Evolutionary conservation across 768 basidiomycete species (phyloP).

Genomic region (Polyporus arcularius): DNA sequence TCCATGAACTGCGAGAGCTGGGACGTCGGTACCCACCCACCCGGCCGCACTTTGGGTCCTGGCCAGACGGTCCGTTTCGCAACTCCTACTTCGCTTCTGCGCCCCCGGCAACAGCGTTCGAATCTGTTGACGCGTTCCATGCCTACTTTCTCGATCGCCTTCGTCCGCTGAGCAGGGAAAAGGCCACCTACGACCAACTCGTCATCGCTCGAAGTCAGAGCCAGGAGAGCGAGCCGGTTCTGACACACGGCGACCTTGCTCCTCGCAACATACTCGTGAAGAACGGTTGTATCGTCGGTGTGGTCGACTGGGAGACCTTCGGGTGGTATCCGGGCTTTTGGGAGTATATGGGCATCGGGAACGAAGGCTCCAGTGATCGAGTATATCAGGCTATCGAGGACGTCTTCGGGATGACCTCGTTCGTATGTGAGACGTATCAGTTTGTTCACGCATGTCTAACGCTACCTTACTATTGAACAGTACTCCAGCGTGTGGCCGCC

Average conservation of each 20-base stretch:
- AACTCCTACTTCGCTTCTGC: not conserved
- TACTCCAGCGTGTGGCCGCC: too few species aligned
- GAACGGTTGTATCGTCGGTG: conserved; percentile 29
- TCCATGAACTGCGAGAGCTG: not conserved
- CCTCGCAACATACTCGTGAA: conserved; percentile 44
- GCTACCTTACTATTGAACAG: too few species aligned
- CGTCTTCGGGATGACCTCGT: not conserved
- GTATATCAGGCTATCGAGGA: not conserved
- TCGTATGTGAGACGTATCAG: not conserved
- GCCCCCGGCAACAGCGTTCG: not conserved
- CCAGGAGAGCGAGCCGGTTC: not conserved
- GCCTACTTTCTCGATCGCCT: not conserved
- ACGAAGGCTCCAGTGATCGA: not conserved
- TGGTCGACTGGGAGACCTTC: conserved; percentile 38
- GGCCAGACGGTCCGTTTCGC: not conserved
- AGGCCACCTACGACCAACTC: not conserved
- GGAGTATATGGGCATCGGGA: conserved; percentile 22
- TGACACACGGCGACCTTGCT: conserved; percentile 42
- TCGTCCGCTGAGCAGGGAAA: not conserved
- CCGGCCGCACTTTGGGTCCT: not conserved
- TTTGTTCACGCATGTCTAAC: too few species aligned
- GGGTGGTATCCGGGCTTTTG: conserved; percentile 40
- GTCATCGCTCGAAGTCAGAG: not conserved
- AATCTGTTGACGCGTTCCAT: not conserved
- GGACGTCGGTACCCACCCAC: not conserved